Evolutionary conservation across 345 rosid species (phyloP), one percentile per base, ranked within the genome.

Genomic region (Jatropha curcas): DNA sequence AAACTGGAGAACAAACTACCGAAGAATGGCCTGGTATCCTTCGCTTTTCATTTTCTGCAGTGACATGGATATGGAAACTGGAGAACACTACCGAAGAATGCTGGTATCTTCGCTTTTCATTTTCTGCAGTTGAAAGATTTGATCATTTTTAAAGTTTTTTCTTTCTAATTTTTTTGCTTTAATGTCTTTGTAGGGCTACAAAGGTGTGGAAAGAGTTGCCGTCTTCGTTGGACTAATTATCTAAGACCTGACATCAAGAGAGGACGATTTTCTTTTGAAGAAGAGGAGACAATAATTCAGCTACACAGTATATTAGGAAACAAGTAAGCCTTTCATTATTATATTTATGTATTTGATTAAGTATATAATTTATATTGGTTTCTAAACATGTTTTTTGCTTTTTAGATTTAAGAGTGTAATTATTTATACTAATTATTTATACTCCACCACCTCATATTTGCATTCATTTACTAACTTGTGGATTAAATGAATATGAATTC

Each of bases 161-260:
- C 39, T 24, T n/a, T 61, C 31, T 19, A 10, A 14, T 1, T 24
- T 7, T 27, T 27, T 27, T 70, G 2, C 31, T 33, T 33, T 31
- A 16, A 11, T 37, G 12, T 7, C 10, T 28, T 33, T 31, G 9
- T 14, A 77, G 81, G 77, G 37, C 43, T 77, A 39, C 74, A 68
- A 45, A 77, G 81, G 45, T 77, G 81, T 68, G 81, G 81, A 68
- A 77, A 77, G 57, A 77, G 81, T 8, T 77, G 81, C 28, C 81
- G 81, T 68, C 76, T 77, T 52, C 81, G 81, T 56, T 77, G 81
- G 81, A 73, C 81, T 14, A 77, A 77, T 22, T 77, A 77, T 63
- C 5, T 77, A 59, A 33, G 77, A 50, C 81, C 81, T 7, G 81
- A 77, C 63, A 77, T 77, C 34, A 77, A 73, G 25, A 72, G 81